Evolutionary conservation across 768 basidiomycete species (phyloP).

Genomic region (Trametes cinnabarina): DNA sequence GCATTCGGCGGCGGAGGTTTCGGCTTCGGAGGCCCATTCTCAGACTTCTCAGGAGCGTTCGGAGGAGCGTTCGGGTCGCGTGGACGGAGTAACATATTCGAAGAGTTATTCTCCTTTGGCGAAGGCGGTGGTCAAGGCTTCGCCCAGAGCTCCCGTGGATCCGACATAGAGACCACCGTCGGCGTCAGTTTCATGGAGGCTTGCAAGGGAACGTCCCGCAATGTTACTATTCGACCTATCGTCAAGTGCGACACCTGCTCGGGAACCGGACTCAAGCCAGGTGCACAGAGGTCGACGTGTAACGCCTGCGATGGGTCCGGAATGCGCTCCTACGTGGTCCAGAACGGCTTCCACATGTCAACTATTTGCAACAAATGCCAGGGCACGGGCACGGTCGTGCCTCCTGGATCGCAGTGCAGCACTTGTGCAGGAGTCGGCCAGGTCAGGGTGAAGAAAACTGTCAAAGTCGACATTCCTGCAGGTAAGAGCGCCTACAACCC

Average conservation of each 20-base stretch:
- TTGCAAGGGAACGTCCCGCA: conserved; percentile 83
- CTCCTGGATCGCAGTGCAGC: conserved; percentile 73
- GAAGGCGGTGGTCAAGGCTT: conserved; percentile 38
- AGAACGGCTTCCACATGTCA: conserved; percentile 96
- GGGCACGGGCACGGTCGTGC: conserved; percentile 79
- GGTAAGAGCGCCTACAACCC: conserved; percentile 47
- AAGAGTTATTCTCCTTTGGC: conserved; percentile 74
- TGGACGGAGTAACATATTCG: conserved; percentile 63
- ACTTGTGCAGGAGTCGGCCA: conserved; percentile 86
- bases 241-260: conserved; percentile 82
- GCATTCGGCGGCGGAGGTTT: conserved; percentile 45
- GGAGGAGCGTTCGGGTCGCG: conserved; percentile 37
- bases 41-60: conserved; percentile 64
- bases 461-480: conserved; percentile 81
- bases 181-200: conserved; percentile 88
- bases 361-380: conserved; percentile 82
- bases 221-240: conserved; percentile 75
- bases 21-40: conserved; percentile 65
- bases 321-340: conserved; percentile 83
- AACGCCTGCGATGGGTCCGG: conserved; percentile 82
- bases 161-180: conserved; percentile 77
- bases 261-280: conserved; percentile 83
- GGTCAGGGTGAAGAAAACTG: conserved; percentile 72
- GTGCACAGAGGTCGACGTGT: conserved; percentile 81
- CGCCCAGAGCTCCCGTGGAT: conserved; percentile 54